Evolutionary conservation across 345 rosid species (phyloP), one percentile per base, ranked within the genome.

Genomic region (Corymbia maculata): DNA sequence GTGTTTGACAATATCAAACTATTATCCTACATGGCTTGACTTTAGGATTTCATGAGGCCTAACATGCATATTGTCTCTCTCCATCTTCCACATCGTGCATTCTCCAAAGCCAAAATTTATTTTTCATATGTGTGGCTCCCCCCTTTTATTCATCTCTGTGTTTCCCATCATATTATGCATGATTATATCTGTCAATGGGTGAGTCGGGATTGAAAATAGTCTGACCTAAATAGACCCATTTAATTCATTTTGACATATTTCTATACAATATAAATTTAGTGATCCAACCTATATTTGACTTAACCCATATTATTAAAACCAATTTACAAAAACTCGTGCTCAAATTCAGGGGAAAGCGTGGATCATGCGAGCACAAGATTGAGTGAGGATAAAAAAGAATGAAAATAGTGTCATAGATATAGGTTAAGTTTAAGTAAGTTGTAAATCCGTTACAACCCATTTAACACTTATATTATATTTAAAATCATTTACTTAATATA

Each of bases 281-380:
- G 61, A 55, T 28, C 21, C 1, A 36, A 36, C 42, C 42, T 4
- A 36, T 36, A 36, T 4, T 36, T 4, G 4, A 36, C 42, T 4
- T 36, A 36, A 36, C 4, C 42, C 42, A 55, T 55, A 55, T 22
- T 22, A 22, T 22, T 22, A 55, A 55, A 55, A 55, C 0, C 28
- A 55, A 55, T 55, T 55, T 26, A 55, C 22, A 28, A 55, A 55
- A 55, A 55, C 28, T 22, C 61, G 21, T 22, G 21, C 3, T 26
- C 61, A 55, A 55, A 22, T 0, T 22, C 0, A 0, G 28, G 28
- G 6, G 8, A 55, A 5, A 55, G 28, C 22, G 21, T 0, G 61
- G 61, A 55, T 2, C 21, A 55, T 21, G 0, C 0, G 28, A 4
- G 12, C 4, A 12, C 8, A 11, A 55, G 61, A 22, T 55, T 11